Evolutionary conservation across 2,329 filamentous ascomycete species (phyloP), one percentile per base, ranked within the genome.

Genomic region (Epichloe glyceriae): DNA sequence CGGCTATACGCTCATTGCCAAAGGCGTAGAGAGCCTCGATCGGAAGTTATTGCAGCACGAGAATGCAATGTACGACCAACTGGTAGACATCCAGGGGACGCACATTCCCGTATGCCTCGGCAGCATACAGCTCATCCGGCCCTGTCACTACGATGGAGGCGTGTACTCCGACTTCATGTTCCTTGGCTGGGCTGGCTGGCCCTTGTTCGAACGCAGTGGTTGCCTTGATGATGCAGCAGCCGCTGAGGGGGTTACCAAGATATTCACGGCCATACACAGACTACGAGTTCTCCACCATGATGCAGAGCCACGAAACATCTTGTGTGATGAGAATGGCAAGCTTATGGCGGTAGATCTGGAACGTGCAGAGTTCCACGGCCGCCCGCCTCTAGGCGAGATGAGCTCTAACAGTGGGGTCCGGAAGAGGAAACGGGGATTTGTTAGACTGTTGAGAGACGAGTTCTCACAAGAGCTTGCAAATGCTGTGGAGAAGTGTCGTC

Each of bases 281-380:
- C 49, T 59, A 2, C 20, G 49, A 2, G 52, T 68, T 46, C 57
- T 65, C 39, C 56, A 64, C 47, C 5, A 53, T 4, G 60, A 66
- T 54, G 62, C 60, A 22, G 57, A 64, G 48, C 54, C 55, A 38
- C 59, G 60, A 6, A 67, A 69, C 50, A 54, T 68, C 5, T 22
- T 67, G 2, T 67, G 61, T 42, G 52, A 66, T 52, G 14, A 44
- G 4, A 12, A 14, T n/a, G 19, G 42, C 7, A 33, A 33, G 2
- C 5, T 44, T 4, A 44, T 44, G 42, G 22, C 22, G 5, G 22
- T 44, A 12, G 42, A 44, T 44, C 14, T 44, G 2, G 22, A 30
- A 26, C 42, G 20, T 7, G 10, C 42, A 2, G 3, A 44, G 20
- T 44, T 15, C n/a, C 22, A 11, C 8, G 22, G 14, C 22, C 19